phyloP scores from a whole-genome alignment of 352 stramenopile species.

The Globisporangium parvum region DNA sequence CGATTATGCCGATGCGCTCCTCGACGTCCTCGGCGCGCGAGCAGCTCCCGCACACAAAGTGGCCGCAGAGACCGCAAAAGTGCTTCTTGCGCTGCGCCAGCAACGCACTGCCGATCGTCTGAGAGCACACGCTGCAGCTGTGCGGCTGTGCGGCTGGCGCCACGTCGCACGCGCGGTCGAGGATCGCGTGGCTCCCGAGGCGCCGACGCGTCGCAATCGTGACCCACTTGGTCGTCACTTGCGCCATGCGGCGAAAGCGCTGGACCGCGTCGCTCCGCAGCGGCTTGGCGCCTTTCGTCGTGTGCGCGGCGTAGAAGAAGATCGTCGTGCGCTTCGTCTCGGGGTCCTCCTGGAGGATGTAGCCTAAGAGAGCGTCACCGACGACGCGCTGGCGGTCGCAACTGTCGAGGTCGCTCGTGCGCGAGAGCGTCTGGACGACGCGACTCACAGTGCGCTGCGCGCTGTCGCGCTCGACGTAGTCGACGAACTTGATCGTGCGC shows the following conservation, averaged over 20 bases:
- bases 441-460: constrained; percentile 7
- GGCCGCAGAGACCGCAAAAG: constrained; percentile 31
- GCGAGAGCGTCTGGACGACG: constrained; percentile 17
- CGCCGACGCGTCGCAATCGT: constrained; percentile 16
- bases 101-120: constrained; percentile 7
- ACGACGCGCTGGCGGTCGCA: constrained; percentile 5
- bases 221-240: constrained; percentile 10
- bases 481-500: constrained; percentile 14
- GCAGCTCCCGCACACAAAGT: constrained; percentile 30
- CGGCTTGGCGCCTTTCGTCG: not conserved
- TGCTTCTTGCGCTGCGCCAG: constrained; percentile 16
- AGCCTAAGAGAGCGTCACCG: constrained; percentile 13
- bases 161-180: constrained; percentile 6
- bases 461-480: constrained; percentile 14
- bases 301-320: constrained; percentile 17
- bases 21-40: constrained; percentile 33
- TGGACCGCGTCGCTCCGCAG: constrained; percentile 10
- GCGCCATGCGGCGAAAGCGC: constrained; percentile 9
- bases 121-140: constrained; percentile 9
- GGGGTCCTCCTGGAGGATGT: constrained; percentile 17
- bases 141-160: not conserved
- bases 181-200: constrained; percentile 13
- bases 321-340: constrained; percentile 11
- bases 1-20: constrained; percentile 29
- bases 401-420: constrained; percentile 2